Evolutionary conservation across 352 stramenopile species (phyloP).

Genomic region (Globisporangium solare): DNA sequence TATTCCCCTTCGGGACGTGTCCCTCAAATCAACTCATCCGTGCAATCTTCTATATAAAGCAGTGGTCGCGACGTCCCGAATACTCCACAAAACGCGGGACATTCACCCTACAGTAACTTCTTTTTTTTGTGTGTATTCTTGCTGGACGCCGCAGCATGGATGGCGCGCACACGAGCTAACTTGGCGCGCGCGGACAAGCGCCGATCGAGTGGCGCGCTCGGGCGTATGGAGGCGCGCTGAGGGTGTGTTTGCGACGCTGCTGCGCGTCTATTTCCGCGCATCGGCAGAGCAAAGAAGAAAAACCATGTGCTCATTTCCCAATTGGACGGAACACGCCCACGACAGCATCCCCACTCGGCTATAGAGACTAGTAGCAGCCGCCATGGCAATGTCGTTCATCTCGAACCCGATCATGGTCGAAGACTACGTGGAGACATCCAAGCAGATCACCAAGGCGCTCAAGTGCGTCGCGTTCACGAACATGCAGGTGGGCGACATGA

Average conservation of each 20-base stretch:
- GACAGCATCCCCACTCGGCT: background rate
- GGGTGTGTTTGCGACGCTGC: background rate
- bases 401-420: slow-evolving; percentile 23
- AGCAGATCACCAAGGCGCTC: slow-evolving; percentile 61
- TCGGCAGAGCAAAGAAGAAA: no score
- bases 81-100: background rate
- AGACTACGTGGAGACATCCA: slow-evolving; percentile 35
- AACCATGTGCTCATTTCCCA: slow-evolving; percentile 1
- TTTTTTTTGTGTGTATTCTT: no score
- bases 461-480: slow-evolving; percentile 60
- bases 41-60: background rate
- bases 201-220: no score
- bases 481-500: slow-evolving; percentile 56
- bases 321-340: slow-evolving; percentile 8
- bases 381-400: slow-evolving; percentile 30
- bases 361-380: no score
- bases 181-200: no score
- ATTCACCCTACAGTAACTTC: no score
- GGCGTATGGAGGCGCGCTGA: no score
- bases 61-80: background rate
- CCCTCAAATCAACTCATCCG: no score
- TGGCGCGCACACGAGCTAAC: no score
- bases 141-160: no score
- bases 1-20: no score
- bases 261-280: no score